Base-by-base conservation (phyloP, 805 yeast species). In the Sugiyamaella boreocaroliniensis region DNA sequence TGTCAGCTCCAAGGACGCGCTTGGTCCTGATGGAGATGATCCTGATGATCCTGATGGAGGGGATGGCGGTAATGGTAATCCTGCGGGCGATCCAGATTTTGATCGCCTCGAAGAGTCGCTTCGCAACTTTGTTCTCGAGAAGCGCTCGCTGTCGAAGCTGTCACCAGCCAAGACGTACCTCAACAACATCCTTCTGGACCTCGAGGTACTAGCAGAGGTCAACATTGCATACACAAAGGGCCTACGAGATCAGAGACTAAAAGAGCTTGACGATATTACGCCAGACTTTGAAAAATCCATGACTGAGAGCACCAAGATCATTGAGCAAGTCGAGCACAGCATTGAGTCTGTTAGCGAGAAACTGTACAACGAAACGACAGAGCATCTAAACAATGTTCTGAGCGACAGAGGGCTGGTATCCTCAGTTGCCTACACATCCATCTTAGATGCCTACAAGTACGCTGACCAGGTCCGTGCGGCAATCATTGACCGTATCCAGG, bases 121-220 rank as follows among this genome's bases (percentile, higher is more conserved):
- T 53, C 78, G 97, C 50, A 82, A 83, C 58, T 93, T 93, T 67
- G 83, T 93, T 4, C 74, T 93, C 19, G 96, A 92, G 59, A 93
- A 90, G 62, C 78, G 99, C 62, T 82, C 97, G 0, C 68, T 86
- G 10, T 89, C 98, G 0, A 93, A 93, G 65, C 73, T 93, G 12
- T 77, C 88, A 37, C 99, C 99, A 0, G 98, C 97, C 0, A 89
- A 89, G 64, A 90, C 84, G n/a, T 93, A 86, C 61, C 70, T 92
- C 29, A 55, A 75, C 16, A 92, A 89, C 61, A 64, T 90, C 11
- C 76, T 86, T 43, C 67, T 67, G 19, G 99, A 93, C 62, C 63
- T 92, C 42, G 71, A 72, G 48, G 68, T 71, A 1, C 72, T 93
- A 18, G 76, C 95, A 0, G 69, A 74, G 9, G 69, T 79, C n/a